Evolutionary conservation across 2,329 filamentous ascomycete species (phyloP), one percentile per base, ranked within the genome.

Genomic region (Fusarium illudens): DNA sequence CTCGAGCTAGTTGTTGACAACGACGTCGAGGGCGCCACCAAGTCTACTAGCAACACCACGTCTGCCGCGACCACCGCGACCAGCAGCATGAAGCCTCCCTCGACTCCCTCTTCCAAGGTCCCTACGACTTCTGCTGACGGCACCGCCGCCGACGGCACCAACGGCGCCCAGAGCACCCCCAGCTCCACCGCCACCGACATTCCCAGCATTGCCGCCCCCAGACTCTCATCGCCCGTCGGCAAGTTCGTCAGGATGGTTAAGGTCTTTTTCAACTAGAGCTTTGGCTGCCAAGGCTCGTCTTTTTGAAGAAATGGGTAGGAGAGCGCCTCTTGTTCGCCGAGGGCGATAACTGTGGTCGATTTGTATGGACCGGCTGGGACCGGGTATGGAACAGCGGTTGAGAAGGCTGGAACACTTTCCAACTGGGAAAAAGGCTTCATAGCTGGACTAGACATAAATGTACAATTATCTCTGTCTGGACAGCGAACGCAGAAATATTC

Each of bases 211-310:
- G 65, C 60, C 7, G 42, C 65, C n/a, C 36, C 19, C 4, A 61
- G 61, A 6, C 39, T 62, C 9, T 36, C 42, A 4, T 65, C 46
- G 5, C 65, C 65, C 1, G 34, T 68, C 9, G 65, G 65, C 2
- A 56, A 54, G 17, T 6, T 63, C 6, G 8, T 44, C 27, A 54
- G 30, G 19, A 50, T 50, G 48, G 32, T 50, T 19, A 20, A 33
- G 11, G 48, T 17, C 48, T 22, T 50, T 22, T 33, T 50, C 29
- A 34, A 27, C 15, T 46, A 46, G 42, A 5, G 46, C 22, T 33
- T 17, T 49, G 12, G 27, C 12, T 13, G 12, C 12, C 12, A 46
- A 22, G 20, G 37, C 20, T 42, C 20, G 13, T 42, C 15, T 30
- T 48, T 29, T 11, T 32, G 30, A 32, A 10, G 30, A 32, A 32